Evolutionary conservation across 306 rosid species (phyloP), one percentile per base, ranked within the genome.

Genomic region (Carpinus viminea): DNA sequence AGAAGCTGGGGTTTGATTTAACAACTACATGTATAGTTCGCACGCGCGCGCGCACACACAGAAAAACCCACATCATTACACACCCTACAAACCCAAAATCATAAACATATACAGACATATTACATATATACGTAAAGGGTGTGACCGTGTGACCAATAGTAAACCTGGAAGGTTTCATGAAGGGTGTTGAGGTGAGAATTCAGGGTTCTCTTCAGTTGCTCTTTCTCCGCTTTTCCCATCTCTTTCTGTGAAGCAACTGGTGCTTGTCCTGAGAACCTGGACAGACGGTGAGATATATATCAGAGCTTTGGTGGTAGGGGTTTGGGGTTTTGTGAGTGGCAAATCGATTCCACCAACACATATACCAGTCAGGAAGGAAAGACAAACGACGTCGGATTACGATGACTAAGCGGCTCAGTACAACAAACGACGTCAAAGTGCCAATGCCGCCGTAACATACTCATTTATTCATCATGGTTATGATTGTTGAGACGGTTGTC

Each of bases 101-200:
- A 65, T 13, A 75, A 17, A 12, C 21, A 62, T 9, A 20, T 18
- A 31, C 21, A 61, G 4, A 7, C 13, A 73, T 4, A 26, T 1
- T n/a, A 41, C 16, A 24, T 21, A 18, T 34, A 36, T 51, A 15
- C 26, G 1, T 28, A 26, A 17, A 36, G 15, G 16, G 34, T 8
- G 54, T 4, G 13, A 54, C 20, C 1, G 34, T 8, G 54, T 4
- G 13, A 54, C 20, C 1, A 1, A 36, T 8, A 51, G 45, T 12
- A 73, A 81, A 90, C 95, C 89, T 88, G 95, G 2, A 90, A 86
- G 74, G 92, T 91, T 26, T 93, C 97, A 55, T 90, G 93, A 85
- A 93, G 83, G 74, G 87, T 87, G 59, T 82, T 80, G 47, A 90
- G 92, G 83, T 91, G 91, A 18, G 88, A 82, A 77, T 9, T 85